Conservation (phyloP, 1,284 basidiomycete genomes). For the Cutaneotrichosporon cutaneum region DNA sequence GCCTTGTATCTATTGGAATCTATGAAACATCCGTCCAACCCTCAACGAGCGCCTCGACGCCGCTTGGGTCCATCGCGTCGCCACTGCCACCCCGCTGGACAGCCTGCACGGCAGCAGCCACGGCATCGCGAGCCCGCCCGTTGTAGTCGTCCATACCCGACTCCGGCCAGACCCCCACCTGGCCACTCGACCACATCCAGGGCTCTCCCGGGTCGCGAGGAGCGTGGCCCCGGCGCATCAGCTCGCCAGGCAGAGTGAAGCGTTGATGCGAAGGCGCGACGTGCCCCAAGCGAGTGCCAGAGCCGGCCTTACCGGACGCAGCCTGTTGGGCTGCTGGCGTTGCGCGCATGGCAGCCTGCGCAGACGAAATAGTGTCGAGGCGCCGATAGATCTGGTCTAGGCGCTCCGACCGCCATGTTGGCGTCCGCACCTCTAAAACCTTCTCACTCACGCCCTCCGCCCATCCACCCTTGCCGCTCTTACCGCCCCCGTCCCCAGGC, state of each 20-base stretch:
- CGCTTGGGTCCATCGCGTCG: background rate
- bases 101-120: conserved; percentile 2
- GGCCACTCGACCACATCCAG: conserved; percentile 37
- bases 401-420: conserved; percentile 45
- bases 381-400: conserved; percentile 41
- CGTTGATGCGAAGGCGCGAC: conserved; percentile 38
- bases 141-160: background rate
- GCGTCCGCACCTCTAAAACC: conserved; percentile 67
- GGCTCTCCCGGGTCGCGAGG: conserved; percentile 32
- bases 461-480: conserved; percentile 64
- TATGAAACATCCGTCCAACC: background rate
- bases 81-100: background rate
- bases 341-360: conserved; percentile 27
- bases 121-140: conserved; percentile 1
- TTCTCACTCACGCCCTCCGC: conserved; percentile 58
- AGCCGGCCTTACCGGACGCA: background rate
- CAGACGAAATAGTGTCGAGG: conserved; percentile 35
- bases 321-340: conserved; percentile 20
- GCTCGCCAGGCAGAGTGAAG: conserved; percentile 25
- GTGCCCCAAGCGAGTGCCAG: conserved; percentile 28
- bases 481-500: conserved; percentile 35
- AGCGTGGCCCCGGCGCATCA: conserved; percentile 28
- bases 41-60: conserved; percentile 1
- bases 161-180: conserved; percentile 24
- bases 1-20: background rate